These are phyloP conservation scores for Suillus variegatus DNA, from an alignment of 768 basidiomycete species.

Conservation along the genomic window DNA sequence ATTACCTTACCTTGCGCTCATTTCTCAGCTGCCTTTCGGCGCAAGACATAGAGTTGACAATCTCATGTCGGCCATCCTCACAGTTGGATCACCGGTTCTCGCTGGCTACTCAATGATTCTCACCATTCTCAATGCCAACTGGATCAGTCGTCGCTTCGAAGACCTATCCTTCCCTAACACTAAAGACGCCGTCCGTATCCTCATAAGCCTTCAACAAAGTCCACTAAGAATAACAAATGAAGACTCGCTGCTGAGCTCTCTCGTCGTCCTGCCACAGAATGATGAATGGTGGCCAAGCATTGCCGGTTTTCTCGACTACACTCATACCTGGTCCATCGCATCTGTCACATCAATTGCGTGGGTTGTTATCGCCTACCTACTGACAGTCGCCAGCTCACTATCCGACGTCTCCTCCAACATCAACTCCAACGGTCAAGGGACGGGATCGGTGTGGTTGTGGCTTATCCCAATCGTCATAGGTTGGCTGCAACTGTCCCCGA, in stretches of 20 bases:
- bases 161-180: conserved; percentile 27
- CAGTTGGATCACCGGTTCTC: conserved; percentile 46
- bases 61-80: conserved; percentile 43
- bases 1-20: conserved; percentile 48
- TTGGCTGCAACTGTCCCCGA: conserved; percentile 43
- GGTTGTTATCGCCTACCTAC: conserved; percentile 45
- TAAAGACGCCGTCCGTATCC: conserved; percentile 29
- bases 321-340: conserved; percentile 42
- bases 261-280: conserved; percentile 44
- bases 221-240: conserved; percentile 35
- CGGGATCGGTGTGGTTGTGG: conserved; percentile 46
- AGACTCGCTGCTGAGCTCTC: conserved; percentile 36
- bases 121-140: conserved; percentile 46
- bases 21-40: conserved; percentile 53
- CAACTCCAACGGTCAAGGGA: conserved; percentile 37
- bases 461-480: conserved; percentile 41
- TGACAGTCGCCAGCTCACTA: conserved; percentile 37
- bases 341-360: conserved; percentile 42
- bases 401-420: conserved; percentile 21
- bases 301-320: conserved; percentile 35
- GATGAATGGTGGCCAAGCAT: conserved; percentile 44
- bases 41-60: conserved; percentile 41
- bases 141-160: conserved; percentile 38
- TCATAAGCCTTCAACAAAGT: conserved; percentile 45
- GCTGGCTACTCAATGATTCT: conserved; percentile 48